Base-by-base conservation (phyloP, 495 filamentous ascomycete species). In the Tuber umbilicatum region DNA sequence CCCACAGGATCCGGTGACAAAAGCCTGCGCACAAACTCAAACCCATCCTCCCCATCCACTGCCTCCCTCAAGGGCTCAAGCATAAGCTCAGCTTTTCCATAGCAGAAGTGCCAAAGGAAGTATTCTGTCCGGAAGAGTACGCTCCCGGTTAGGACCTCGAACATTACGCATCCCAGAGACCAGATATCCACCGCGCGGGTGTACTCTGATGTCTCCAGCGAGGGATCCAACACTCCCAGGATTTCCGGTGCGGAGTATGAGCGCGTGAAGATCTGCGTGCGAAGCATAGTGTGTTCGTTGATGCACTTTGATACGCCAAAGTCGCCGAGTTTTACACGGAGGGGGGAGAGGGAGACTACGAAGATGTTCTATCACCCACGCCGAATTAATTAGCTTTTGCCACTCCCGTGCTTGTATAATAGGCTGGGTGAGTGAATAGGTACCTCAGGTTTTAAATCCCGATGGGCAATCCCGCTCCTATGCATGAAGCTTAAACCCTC, bases 391-490 rank as follows among this genome's bases (percentile, higher is more conserved):
- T 27, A 31, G 50, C 47, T 60, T 55, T 14, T 4, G 50, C 5
- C 50, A n/a, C 31, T 45, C 35, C 39, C 23, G 38, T 69, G 67
- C 70, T 47, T 16, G 75, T 75, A 14, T 77, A 81, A 12, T 78
- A 64, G 31, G 73, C 40, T 75, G 41, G 1, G 81, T 72, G 68
- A 76, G 70, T 41, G 79, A 79, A 74, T 74, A 75, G 84, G 68
- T 81, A 85, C 86, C 39, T 82, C 77, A 19, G 87, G 87, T 76
- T 88, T 88, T 5, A 88, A 67, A 76, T 88, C 87, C 21, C 87
- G 75, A 72, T 88, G 87, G 16, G 83, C 82, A 77, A 85, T 88
- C 0, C 78, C 79, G 60, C 86, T 83, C n/a, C 80, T 71, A 76
- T 88, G 87, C 85, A 88, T 86, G 42, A 85, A 80, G 6, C 71